Evolutionary conservation across 2,329 filamentous ascomycete genomes (phyloP).

Genomic region (Colletotrichum destructivum): DNA sequence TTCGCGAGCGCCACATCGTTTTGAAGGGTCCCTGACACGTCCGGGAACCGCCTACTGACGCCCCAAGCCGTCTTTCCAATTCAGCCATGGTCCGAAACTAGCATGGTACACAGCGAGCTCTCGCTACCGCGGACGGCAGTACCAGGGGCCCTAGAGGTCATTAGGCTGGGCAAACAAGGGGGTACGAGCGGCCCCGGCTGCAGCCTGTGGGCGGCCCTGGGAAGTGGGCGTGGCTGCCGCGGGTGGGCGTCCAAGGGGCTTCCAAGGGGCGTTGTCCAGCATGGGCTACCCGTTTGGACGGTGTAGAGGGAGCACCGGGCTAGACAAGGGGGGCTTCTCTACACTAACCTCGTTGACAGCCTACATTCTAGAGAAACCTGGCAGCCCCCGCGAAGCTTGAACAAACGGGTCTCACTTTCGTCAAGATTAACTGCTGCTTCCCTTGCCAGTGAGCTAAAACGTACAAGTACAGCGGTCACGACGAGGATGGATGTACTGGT

Average conservation of each 20-base stretch:
- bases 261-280: conserved; percentile 20
- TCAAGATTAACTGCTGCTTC: conserved; percentile 32
- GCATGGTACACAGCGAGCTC: background rate
- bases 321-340: conserved; percentile 29
- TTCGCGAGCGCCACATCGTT: conserved; percentile 9
- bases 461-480: conserved; percentile 5
- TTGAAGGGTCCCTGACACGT: conserved; percentile 1
- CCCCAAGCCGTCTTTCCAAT: conserved; percentile 27
- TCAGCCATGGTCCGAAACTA: conserved; percentile 20
- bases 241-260: conserved; percentile 27
- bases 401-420: conserved; percentile 31
- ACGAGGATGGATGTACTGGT: conserved; percentile 1
- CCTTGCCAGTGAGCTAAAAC: conserved; percentile 35
- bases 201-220: conserved; percentile 20
- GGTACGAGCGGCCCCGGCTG: conserved; percentile 1
- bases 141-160: conserved; percentile 1
- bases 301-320: conserved; percentile 30
- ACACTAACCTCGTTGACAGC: conserved; percentile 19
- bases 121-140: conserved; percentile 28
- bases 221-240: conserved; percentile 35
- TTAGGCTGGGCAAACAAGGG: conserved; percentile 11
- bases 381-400: conserved; percentile 42
- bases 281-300: conserved; percentile 40
- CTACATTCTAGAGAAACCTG: conserved; percentile 35
- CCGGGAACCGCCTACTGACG: conserved; percentile 14